Percentiles rank a stretch among this genome's conserved stretches.
These are phyloP conservation scores for Xerocomus potaroensis DNA, from an alignment of 768 basidiomycete species.

Conservation along the genomic window DNA sequence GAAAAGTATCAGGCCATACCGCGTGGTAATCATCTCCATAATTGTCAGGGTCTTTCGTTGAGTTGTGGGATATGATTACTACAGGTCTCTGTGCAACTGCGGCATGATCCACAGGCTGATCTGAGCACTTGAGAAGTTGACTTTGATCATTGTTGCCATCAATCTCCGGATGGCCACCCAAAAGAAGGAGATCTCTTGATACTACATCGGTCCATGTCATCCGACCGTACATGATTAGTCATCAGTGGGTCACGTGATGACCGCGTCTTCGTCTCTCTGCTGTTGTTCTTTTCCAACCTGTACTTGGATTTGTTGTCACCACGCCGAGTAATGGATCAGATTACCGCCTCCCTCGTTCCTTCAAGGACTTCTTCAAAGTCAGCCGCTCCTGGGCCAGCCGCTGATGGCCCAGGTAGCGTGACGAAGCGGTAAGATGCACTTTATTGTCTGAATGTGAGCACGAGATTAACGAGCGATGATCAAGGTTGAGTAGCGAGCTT, in stretches of 20 bases:
- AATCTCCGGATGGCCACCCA: too few species aligned
- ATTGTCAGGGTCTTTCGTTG: too few species aligned
- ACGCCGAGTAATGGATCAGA: conserved; percentile 59
- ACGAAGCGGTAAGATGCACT: conserved; percentile 65
- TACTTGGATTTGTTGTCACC: conserved; percentile 14
- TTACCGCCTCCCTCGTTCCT: conserved; percentile 58
- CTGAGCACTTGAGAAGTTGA: too few species aligned
- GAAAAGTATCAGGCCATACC: too few species aligned
- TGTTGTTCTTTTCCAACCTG: conserved; percentile 4
- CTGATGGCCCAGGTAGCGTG: conserved; percentile 69
- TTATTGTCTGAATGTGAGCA: not conserved
- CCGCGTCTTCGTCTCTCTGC: conserved; percentile 21
- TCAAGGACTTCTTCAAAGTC: conserved; percentile 57
- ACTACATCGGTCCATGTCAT: too few species aligned
- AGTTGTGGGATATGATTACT: too few species aligned
- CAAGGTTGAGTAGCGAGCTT: conserved; percentile 73
- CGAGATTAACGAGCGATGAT: conserved; percentile 2
- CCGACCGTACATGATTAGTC: not conserved
- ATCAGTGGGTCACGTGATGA: conserved; percentile 23
- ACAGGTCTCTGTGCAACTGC: too few species aligned
- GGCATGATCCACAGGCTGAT: too few species aligned
- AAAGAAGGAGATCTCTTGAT: too few species aligned
- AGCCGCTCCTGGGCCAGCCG: conserved; percentile 44
- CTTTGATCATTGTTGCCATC: too few species aligned
- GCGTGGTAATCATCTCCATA: too few species aligned